Conservation (phyloP, 768 basidiomycete genomes). For the Rhodocollybia butyracea region DNA sequence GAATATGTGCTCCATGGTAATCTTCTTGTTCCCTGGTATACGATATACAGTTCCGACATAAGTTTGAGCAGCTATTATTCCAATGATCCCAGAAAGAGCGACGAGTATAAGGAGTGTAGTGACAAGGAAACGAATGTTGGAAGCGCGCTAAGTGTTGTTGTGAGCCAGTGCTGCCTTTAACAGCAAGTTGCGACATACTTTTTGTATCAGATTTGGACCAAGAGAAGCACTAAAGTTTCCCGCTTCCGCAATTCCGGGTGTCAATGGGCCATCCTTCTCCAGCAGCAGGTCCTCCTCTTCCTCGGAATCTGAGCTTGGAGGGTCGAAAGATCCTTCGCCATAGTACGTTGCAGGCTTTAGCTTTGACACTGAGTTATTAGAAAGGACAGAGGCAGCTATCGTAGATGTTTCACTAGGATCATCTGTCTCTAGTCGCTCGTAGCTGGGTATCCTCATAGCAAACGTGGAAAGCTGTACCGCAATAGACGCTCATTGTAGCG, state of each 20-base stretch:
- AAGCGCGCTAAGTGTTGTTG: slow-evolving; percentile 34
- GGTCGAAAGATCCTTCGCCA: slow-evolving; percentile 51
- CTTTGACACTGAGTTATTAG: slow-evolving; percentile 1
- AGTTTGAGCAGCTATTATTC: slow-evolving; percentile 70
- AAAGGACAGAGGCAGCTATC: not conserved
- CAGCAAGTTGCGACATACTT: not conserved
- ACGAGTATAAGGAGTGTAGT: slow-evolving; percentile 60
- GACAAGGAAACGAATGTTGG: slow-evolving; percentile 60
- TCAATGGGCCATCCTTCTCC: slow-evolving; percentile 27
- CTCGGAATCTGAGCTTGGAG: slow-evolving; percentile 54
- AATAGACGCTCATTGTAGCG: not conserved
- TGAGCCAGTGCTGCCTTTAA: not conserved
- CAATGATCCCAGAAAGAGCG: slow-evolving; percentile 61
- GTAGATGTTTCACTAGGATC: slow-evolving; percentile 9
- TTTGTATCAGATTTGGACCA: not conserved
- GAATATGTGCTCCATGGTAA: slow-evolving; percentile 89
- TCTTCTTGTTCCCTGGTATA: slow-evolving; percentile 53
- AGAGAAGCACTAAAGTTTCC: slow-evolving; percentile 5
- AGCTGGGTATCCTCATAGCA: slow-evolving; percentile 7
- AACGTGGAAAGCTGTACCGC: not conserved
- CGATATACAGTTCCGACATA: slow-evolving; percentile 59
- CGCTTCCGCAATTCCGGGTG: slow-evolving; percentile 17
- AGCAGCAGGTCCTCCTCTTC: slow-evolving; percentile 33
- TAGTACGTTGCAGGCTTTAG: slow-evolving; percentile 34
- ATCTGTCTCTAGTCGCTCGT: slow-evolving; percentile 7